phyloP scores from a whole-genome alignment of 495 filamentous ascomycete genomes.

The Annulohypoxylon stygium region DNA sequence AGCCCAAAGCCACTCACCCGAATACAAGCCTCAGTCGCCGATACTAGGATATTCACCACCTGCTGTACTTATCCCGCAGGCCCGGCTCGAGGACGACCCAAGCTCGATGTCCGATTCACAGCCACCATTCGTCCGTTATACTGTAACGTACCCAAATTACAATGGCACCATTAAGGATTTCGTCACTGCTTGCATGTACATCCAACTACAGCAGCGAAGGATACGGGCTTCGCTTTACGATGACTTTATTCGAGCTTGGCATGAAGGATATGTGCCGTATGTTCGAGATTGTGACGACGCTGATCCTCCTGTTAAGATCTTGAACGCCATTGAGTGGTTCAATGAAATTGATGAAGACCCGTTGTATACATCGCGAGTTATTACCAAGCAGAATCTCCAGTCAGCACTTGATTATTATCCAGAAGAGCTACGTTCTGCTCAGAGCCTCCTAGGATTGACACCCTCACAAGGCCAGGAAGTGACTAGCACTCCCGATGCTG shows the following conservation, averaged over 20 bases:
- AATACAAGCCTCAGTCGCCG: slow-evolving; percentile 25
- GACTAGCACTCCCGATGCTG: slow-evolving; percentile 12
- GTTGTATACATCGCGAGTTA: slow-evolving; percentile 52
- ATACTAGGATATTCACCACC: slow-evolving; percentile 50
- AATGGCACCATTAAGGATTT: slow-evolving; percentile 67
- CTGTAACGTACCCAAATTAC: slow-evolving; percentile 69
- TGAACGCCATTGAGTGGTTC: slow-evolving; percentile 61
- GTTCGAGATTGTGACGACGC: slow-evolving; percentile 42
- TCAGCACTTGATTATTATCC: slow-evolving; percentile 45
- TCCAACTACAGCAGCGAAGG: slow-evolving; percentile 56
- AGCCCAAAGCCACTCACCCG: slow-evolving; percentile 23
- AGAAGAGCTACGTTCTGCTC: slow-evolving; percentile 35
- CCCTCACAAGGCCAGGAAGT: not conserved
- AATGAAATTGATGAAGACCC: slow-evolving; percentile 57
- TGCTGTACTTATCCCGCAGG: slow-evolving; percentile 40
- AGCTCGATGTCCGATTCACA: slow-evolving; percentile 29
- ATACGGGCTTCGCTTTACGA: slow-evolving; percentile 67
- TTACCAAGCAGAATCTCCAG: slow-evolving; percentile 57
- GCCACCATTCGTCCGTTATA: slow-evolving; percentile 59
- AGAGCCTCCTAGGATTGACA: slow-evolving; percentile 11
- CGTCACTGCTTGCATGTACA: slow-evolving; percentile 64
- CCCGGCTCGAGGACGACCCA: not conserved
- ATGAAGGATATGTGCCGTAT: slow-evolving; percentile 59
- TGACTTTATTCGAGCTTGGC: slow-evolving; percentile 71
- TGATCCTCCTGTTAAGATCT: slow-evolving; percentile 31